These are phyloP conservation scores for Lenzites betulinus DNA, from an alignment of 768 basidiomycete genomes.

Conservation along the genomic window DNA sequence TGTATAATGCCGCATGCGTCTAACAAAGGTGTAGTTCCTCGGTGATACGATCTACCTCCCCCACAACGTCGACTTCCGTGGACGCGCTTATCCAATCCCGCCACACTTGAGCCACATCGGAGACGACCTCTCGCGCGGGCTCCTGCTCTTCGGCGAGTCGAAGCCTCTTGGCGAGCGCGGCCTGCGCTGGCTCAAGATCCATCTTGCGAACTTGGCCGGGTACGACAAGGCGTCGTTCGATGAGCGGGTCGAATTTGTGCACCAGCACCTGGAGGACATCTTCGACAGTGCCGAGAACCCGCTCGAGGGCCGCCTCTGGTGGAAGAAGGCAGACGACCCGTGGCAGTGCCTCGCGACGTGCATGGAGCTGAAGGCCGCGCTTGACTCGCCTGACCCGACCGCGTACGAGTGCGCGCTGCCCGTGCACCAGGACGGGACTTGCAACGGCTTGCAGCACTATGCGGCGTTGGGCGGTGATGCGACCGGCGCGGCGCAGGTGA, in stretches of 20 bases:
- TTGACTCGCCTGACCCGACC: conserved; percentile 65
- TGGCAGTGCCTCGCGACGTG: conserved; percentile 97
- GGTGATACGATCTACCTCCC: conserved; percentile 89
- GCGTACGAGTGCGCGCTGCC: conserved; percentile 72
- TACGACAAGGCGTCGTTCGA: conserved; percentile 95
- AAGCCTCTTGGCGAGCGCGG: conserved; percentile 84
- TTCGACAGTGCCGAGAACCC: conserved; percentile 84
- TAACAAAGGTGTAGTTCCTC: conserved; percentile 58
- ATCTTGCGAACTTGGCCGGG: conserved; percentile 89
- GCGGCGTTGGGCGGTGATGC: conserved; percentile 95
- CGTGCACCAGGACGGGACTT: conserved; percentile 97
- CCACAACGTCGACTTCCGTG: conserved; percentile 97
- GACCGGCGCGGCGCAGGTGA: conserved; percentile 89
- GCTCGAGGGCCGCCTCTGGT: conserved; percentile 82
- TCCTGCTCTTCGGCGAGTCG: conserved; percentile 79
- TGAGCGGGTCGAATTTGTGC: conserved; percentile 82
- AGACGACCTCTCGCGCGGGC: conserved; percentile 87
- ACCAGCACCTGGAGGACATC: conserved; percentile 72
- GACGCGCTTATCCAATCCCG: conserved; percentile 94
- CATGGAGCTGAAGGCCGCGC: conserved; percentile 81
- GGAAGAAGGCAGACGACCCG: conserved; percentile 89
- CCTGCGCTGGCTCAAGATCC: conserved; percentile 93
- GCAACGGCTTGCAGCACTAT: conserved; percentile 98
- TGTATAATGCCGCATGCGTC: conserved; percentile 6
- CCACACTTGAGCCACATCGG: conserved; percentile 96